Percentiles rank a stretch among this genome's conserved stretches.
phyloP scores from a whole-genome alignment of 192 early-diverging fungal species.

The Rhizophlyctis rosea region DNA sequence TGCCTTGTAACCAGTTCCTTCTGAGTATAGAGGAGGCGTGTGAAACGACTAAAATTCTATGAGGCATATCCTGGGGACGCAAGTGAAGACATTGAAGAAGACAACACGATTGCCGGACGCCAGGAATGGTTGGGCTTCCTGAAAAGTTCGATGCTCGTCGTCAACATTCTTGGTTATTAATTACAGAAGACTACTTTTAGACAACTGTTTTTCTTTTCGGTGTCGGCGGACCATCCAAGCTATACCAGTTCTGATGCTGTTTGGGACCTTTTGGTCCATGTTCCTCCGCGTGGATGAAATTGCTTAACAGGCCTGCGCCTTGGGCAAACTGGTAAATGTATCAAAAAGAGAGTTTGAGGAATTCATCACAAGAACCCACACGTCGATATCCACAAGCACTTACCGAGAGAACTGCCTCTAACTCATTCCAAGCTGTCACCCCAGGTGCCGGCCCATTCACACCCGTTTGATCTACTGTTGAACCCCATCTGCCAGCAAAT shows the following conservation, averaged over 20 bases:
- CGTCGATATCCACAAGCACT: background rate
- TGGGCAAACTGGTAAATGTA: conserved; percentile 13
- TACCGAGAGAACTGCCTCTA: conserved; percentile 14
- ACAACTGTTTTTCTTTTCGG: too few species aligned
- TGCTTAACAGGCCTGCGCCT: conserved; percentile 11
- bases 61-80: too few species aligned
- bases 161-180: too few species aligned
- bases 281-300: conserved; percentile 20
- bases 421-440: conserved; percentile 21
- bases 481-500: conserved; percentile 25
- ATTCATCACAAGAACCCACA: conserved; percentile 2
- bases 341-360: conserved; percentile 1
- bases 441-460: conserved; percentile 15
- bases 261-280: conserved; percentile 25
- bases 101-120: too few species aligned
- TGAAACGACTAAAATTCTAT: too few species aligned
- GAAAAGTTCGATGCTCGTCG: too few species aligned
- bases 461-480: conserved; percentile 19
- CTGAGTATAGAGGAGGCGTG: too few species aligned
- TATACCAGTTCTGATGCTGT: conserved; percentile 28
- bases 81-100: too few species aligned
- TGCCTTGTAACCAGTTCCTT: conserved; percentile 8
- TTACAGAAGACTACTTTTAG: too few species aligned
- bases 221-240: conserved; percentile 22
- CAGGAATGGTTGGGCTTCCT: too few species aligned